A percentile compares a stretch with the other conserved stretches of the same genome.
Evolutionary conservation across 345 rosid species (phyloP).

Genomic region (Populus davidiana): DNA sequence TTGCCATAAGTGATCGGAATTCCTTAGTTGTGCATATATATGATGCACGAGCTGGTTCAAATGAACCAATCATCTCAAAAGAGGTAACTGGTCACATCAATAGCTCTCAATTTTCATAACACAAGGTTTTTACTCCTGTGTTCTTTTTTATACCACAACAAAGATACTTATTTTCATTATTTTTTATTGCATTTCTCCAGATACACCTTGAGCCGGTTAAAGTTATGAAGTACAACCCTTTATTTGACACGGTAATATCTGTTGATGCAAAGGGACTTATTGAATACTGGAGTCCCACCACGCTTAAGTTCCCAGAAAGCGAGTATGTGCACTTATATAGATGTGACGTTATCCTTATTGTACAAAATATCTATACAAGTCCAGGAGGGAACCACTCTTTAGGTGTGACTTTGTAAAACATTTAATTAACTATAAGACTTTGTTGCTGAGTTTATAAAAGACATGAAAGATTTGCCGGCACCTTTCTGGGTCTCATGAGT

Average conservation of each 20-base stretch:
- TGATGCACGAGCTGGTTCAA: slow-evolving; percentile 90
- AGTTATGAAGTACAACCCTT: slow-evolving; percentile 78
- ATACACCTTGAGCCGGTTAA: slow-evolving; percentile 57
- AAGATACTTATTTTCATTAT: not conserved
- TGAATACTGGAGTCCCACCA: slow-evolving; percentile 83
- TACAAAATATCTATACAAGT: not conserved
- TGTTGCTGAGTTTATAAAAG: not conserved
- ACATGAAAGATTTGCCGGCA: not conserved
- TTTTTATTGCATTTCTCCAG: slow-evolving; percentile 29
- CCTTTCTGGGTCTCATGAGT: not conserved
- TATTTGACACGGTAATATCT: slow-evolving; percentile 69
- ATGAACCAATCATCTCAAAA: slow-evolving; percentile 62
- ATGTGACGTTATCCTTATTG: not conserved
- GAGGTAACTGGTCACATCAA: slow-evolving; percentile 41
- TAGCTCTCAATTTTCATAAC: not conserved
- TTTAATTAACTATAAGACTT: too few relatives aligned
- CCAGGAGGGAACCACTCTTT: not conserved
- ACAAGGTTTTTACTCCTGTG: not conserved
- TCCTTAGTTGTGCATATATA: slow-evolving; percentile 73
- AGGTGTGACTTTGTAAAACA: too few relatives aligned
- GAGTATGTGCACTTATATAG: slow-evolving; percentile 49
- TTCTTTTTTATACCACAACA: not conserved
- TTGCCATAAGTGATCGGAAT: slow-evolving; percentile 79
- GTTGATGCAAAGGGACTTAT: slow-evolving; percentile 80
- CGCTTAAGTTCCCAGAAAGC: slow-evolving; percentile 75